These are phyloP conservation scores for Porphyrellus cyaneotinctus DNA, from an alignment of 768 basidiomycete genomes.

Conservation along the genomic window DNA sequence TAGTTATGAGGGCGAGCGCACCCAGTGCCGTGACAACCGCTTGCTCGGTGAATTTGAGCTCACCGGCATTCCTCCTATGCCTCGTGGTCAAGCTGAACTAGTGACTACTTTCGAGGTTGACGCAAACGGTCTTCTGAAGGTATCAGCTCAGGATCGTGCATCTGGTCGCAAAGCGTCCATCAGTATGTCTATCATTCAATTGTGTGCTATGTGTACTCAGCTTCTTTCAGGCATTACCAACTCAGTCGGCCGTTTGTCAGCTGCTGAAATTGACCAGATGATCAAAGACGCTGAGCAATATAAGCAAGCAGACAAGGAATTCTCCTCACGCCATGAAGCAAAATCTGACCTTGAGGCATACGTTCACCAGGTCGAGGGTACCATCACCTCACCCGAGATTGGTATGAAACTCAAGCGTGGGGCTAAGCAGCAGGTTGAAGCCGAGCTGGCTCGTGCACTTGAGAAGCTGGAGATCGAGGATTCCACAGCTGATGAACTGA, in stretches of 20 bases:
- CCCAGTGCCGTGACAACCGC: constrained; percentile 99
- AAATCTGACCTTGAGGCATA: constrained; percentile 98
- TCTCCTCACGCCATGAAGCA: constrained; percentile 96
- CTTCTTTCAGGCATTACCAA: constrained; percentile 79
- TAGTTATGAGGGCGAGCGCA: constrained; percentile 98
- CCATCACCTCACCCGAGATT: constrained; percentile 94
- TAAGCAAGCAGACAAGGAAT: constrained; percentile 96
- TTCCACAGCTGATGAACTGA: constrained; percentile 88
- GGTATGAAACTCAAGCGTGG: constrained; percentile 99
- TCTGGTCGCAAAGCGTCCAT: constrained; percentile 99
- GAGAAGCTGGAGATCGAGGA: constrained; percentile 99
- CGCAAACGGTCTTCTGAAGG: constrained; percentile 98
- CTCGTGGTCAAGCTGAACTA: constrained; percentile 97
- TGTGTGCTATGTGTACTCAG: constrained; percentile 2
- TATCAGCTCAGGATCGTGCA: constrained; percentile 96
- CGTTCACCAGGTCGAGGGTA: constrained; percentile 94
- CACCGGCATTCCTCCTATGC: constrained; percentile 98
- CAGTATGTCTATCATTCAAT: constrained; percentile 48
- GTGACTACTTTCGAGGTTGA: constrained; percentile 99
- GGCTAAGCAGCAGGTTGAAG: constrained; percentile 90
- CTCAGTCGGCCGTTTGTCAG: constrained; percentile 97
- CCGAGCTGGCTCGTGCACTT: constrained; percentile 94
- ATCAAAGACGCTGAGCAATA: constrained; percentile 98
- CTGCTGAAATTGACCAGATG: constrained; percentile 99
- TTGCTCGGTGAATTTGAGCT: constrained; percentile 99